phyloP scores from a whole-genome alignment of 495 filamentous ascomycete genomes.

The Aspergillus mulundensis region DNA sequence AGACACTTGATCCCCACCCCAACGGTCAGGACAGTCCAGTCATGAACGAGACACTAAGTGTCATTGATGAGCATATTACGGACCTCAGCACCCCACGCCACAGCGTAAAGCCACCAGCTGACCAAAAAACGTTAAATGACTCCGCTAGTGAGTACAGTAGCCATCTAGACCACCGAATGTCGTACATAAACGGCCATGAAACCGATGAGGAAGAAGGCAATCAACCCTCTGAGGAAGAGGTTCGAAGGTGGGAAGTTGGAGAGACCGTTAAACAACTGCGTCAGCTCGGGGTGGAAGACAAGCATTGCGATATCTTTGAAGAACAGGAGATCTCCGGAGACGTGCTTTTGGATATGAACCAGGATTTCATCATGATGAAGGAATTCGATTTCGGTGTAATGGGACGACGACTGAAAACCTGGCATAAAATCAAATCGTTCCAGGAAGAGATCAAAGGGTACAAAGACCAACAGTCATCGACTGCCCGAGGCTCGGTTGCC shows the following conservation, averaged over 20 bases:
- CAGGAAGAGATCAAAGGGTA: slow-evolving; percentile 72
- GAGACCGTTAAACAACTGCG: slow-evolving; percentile 85
- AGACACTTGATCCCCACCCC: slow-evolving; percentile 41
- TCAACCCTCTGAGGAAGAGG: slow-evolving; percentile 56
- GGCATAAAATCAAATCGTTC: slow-evolving; percentile 85
- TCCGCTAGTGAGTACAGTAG: slow-evolving; percentile 88
- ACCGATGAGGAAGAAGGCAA: slow-evolving; percentile 67
- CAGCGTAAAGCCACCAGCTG: slow-evolving; percentile 41
- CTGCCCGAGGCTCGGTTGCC: slow-evolving; percentile 27
- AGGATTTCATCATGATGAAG: slow-evolving; percentile 87
- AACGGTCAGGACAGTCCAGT: slow-evolving; percentile 67
- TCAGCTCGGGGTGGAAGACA: slow-evolving; percentile 70
- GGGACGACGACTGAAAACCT: slow-evolving; percentile 83
- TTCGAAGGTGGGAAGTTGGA: slow-evolving; percentile 68
- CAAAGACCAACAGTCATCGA: slow-evolving; percentile 18
- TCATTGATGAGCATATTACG: slow-evolving; percentile 97
- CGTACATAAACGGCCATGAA: slow-evolving; percentile 86
- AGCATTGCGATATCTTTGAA: slow-evolving; percentile 87
- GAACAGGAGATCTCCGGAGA: slow-evolving; percentile 96
- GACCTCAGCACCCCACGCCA: slow-evolving; percentile 78
- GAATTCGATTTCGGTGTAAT: slow-evolving; percentile 93
- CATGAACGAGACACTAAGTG: slow-evolving; percentile 93
- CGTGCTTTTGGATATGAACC: slow-evolving; percentile 90
- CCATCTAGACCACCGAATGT: slow-evolving; percentile 68
- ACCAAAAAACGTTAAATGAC: slow-evolving; percentile 62